Base-by-base conservation (phyloP, 2,329 filamentous ascomycete species). In the Penicillium paneum region DNA sequence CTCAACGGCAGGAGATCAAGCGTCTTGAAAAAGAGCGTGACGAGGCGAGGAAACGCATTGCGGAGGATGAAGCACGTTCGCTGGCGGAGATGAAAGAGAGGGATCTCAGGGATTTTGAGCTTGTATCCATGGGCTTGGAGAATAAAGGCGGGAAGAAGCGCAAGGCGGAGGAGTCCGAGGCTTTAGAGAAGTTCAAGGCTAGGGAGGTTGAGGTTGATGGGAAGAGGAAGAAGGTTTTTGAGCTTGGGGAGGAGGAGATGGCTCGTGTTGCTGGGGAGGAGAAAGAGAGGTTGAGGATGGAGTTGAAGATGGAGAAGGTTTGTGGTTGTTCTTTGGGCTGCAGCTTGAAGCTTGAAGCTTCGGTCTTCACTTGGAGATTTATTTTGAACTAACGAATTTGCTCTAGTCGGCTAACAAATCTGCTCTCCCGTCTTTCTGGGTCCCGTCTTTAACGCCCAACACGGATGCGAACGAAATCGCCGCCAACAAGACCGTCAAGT, bases 1-100 rank as follows among this genome's bases (percentile, higher is more conserved):
- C 91, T 1, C 93, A 99, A 74, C 87, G 90, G 64, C 89, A 92
- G 75, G 94, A 97, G 69, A 92, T 96, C 60, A 94, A 91, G 71
- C 84, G 94, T 0, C 69, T 89, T 2, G 89, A 90, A 57, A 88
- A 84, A 63, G 80, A 83, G 21, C 79, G 83, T 19, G 85, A 87
- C 60, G 77, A 81, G 29, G 82, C 84, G 28, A 78, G 81, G 57
- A 79, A 82, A 51, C 88, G 91, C 26, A 77, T 80, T 7, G 79
- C 80, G 5, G 87, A 89, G 56, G 80, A 82, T 3, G 79, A 79
- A 50, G 79, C 78, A 5, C 76, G 82, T 8, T 79, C 84, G 44
- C 84, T 91, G 17, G 86, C 85, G 42, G 88, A 94, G 71, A 88
- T 86, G 3, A 80, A 82, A 52, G 80, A 83, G 62, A 81, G 87